A percentile compares a stretch with the other conserved stretches of the same genome.
Evolutionary conservation across 1,139 yeast genomes (phyloP).

Genomic region (Diutina sp.): DNA sequence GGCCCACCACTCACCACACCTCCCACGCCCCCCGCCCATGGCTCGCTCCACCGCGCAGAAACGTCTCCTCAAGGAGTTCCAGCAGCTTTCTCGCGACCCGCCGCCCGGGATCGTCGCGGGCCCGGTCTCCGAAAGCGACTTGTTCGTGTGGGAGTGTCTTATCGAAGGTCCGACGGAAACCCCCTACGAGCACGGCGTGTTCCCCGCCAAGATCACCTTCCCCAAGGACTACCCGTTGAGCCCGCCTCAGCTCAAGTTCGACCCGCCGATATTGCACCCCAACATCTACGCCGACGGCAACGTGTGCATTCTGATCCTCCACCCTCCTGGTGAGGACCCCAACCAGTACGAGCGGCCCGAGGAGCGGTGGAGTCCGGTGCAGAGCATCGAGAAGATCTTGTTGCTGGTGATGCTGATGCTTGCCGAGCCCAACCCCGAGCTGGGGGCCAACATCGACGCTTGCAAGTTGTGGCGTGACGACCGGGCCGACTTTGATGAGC

Average conservation of each 20-base stretch:
- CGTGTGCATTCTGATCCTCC: conserved; percentile 89
- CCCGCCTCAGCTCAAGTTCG: conserved; percentile 78
- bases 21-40: conserved; percentile 12
- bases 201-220: conserved; percentile 71
- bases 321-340: conserved; percentile 96
- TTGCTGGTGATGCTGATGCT: conserved; percentile 90
- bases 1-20: conserved; percentile 7
- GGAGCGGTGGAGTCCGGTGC: conserved; percentile 97
- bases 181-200: conserved; percentile 87
- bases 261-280: conserved; percentile 82
- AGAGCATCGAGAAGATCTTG: conserved; percentile 88
- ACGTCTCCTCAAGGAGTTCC: conserved; percentile 77
- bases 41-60: conserved; percentile 66
- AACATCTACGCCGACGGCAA: conserved; percentile 90
- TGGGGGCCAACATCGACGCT: conserved; percentile 96
- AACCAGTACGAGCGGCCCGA: conserved; percentile 89
- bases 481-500: conserved; percentile 49
- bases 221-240: conserved; percentile 87
- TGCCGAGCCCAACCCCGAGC: conserved; percentile 92
- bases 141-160: conserved; percentile 85
- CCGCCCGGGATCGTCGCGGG: conserved; percentile 96
- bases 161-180: conserved; percentile 91
- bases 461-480: conserved; percentile 90
- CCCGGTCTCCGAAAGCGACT: conserved; percentile 68
- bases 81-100: conserved; percentile 71